phyloP scores from a whole-genome alignment of 139 green algal species.

The Tetradesmus obliquus region DNA sequence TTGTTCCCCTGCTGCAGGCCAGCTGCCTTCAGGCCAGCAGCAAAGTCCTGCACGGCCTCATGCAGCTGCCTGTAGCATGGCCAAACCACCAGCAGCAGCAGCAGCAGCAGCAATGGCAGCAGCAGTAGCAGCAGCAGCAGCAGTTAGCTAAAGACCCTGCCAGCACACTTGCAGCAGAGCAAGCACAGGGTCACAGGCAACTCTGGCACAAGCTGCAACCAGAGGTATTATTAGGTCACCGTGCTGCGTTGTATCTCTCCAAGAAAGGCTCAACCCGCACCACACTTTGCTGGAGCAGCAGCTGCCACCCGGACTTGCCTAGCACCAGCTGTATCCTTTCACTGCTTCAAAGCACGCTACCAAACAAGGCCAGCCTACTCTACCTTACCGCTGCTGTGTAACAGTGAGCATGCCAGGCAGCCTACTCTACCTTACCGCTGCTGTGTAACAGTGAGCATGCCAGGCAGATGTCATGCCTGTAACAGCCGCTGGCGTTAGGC shows the following conservation, averaged over 20 bases:
- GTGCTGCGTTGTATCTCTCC: too few relatives aligned
- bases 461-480: too few relatives aligned
- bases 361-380: too few relatives aligned
- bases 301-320: neutral
- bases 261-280: too few relatives aligned
- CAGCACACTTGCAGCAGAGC: neutral
- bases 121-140: neutral
- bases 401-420: too few relatives aligned
- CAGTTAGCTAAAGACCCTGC: neutral
- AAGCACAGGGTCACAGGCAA: neutral
- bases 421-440: too few relatives aligned
- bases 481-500: too few relatives aligned
- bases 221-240: too few relatives aligned
- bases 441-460: too few relatives aligned
- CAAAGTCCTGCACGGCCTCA: conserved; percentile 61
- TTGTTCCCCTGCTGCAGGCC: conserved; percentile 59
- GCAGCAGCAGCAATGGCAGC: neutral
- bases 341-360: too few relatives aligned
- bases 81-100: neutral
- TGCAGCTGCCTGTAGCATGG: conserved; percentile 62
- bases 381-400: too few relatives aligned
- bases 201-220: neutral
- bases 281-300: too few relatives aligned
- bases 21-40: conserved; percentile 64
- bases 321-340: conserved; percentile 32